Percentiles rank a stretch among this genome's conserved stretches.
Conservation (phyloP, 768 basidiomycete genomes). For the Rhodosporidiobolus odoratus region DNA sequence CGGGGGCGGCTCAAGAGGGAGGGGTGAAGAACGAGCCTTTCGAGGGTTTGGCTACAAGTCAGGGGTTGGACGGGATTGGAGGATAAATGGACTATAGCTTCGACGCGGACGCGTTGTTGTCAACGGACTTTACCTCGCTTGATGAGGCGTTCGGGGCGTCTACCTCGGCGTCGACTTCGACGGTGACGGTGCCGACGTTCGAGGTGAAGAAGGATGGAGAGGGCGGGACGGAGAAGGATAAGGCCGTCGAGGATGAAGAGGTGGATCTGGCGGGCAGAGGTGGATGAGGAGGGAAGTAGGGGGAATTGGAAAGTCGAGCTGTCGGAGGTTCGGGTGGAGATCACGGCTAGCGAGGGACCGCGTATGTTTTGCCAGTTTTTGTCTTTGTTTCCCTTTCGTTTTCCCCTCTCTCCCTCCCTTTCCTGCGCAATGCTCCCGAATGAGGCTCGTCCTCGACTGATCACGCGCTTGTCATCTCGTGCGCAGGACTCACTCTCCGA, state of each 20-base stretch:
- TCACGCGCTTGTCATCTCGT: background rate
- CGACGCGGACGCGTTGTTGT: background rate
- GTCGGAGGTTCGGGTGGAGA: conserved; percentile 30
- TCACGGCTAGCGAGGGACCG: conserved; percentile 12
- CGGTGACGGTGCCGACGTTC: fast-evolving
- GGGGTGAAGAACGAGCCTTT: background rate
- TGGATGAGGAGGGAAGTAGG: background rate
- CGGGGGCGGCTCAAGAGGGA: no score
- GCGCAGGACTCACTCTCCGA: conserved; percentile 23
- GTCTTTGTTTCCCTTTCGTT: background rate
- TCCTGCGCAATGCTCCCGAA: no score
- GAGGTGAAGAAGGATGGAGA: background rate
- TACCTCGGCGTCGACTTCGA: background rate
- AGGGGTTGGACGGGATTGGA: background rate
- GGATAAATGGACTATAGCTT: conserved; percentile 1
- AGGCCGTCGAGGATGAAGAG: background rate
- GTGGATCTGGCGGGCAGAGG: background rate
- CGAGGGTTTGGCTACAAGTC: background rate
- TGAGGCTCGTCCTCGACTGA: no score
- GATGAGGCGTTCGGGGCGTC: conserved; percentile 35
- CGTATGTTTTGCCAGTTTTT: conserved; percentile 20
- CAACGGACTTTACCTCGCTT: conserved; percentile 25
- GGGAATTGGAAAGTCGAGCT: conserved; percentile 19
- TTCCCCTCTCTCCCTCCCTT: background rate
- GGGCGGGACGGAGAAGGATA: background rate